phyloP scores from a whole-genome alignment of 352 stramenopile genomes.

The Phytophthora cryptogea region DNA sequence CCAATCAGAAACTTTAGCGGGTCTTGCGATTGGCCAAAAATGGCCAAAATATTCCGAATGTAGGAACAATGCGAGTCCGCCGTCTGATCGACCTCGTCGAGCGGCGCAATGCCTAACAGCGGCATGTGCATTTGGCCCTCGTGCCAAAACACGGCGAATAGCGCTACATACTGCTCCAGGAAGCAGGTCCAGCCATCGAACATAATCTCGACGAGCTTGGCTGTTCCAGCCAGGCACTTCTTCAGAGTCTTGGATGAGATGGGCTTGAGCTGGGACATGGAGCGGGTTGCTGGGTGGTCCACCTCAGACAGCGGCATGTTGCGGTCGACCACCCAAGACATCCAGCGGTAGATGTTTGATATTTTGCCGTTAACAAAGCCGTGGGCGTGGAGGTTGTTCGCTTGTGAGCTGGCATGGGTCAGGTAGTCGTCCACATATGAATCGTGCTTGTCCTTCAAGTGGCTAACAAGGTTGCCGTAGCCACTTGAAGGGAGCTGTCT shows the following conservation, averaged over 20 bases:
- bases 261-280: conserved; percentile 2
- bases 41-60: too few relatives aligned
- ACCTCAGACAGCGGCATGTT: conserved; percentile 16
- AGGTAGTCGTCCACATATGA: neutral
- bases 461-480: conserved; percentile 10
- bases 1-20: conserved; percentile 14
- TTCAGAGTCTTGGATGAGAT: conserved; percentile 15
- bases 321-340: conserved; percentile 10
- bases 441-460: conserved; percentile 7
- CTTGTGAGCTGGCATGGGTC: too few relatives aligned
- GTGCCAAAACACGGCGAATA: neutral
- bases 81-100: neutral
- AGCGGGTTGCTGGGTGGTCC: too few relatives aligned
- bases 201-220: conserved; percentile 2
- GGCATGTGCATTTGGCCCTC: neutral
- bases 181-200: neutral
- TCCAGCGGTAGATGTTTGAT: conserved; percentile 1
- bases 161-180: neutral
- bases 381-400: too few relatives aligned
- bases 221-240: neutral
- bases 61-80: neutral
- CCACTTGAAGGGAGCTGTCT: neutral
- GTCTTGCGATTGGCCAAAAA: too few relatives aligned
- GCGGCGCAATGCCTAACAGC: neutral
- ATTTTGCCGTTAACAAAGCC: neutral